Conservation (phyloP, 1,139 yeast genomes). For the Lodderomyces oxycetoniae region DNA sequence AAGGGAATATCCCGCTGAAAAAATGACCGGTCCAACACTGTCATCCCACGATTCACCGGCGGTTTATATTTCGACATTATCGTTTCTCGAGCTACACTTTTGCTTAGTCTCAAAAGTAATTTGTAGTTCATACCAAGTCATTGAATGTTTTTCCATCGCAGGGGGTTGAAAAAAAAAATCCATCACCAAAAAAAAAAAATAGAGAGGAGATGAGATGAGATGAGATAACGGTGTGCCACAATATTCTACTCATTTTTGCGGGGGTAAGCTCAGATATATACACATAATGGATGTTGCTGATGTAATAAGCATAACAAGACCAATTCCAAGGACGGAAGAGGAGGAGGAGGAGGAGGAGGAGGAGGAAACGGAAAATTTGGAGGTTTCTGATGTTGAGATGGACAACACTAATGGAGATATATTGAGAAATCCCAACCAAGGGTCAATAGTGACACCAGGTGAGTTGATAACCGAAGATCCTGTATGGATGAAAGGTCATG, state of each 20-base stretch:
- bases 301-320: constrained; percentile 38
- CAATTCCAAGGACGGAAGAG: constrained; percentile 15
- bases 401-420: constrained; percentile 29
- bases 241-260: no score
- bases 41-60: constrained; percentile 67
- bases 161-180: no score
- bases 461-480: constrained; percentile 94
- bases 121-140: no score
- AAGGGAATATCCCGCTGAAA: constrained; percentile 55
- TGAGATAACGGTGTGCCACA: no score
- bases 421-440: background rate
- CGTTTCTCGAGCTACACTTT: no score
- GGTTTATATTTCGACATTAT: constrained; percentile 44
- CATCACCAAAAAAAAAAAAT: no score
- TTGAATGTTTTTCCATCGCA: no score
- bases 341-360: constrained; percentile 8
- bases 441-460: constrained; percentile 82
- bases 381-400: constrained; percentile 31
- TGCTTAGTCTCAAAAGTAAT: no score
- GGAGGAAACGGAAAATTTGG: constrained; percentile 10
- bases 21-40: constrained; percentile 55
- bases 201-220: no score
- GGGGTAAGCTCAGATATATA: no score
- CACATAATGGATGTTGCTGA: constrained; percentile 24
- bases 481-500: constrained; percentile 98